These are phyloP conservation scores for Gynostemma pentaphyllum DNA, from an alignment of 306 rosid species.

Conservation along the genomic window DNA sequence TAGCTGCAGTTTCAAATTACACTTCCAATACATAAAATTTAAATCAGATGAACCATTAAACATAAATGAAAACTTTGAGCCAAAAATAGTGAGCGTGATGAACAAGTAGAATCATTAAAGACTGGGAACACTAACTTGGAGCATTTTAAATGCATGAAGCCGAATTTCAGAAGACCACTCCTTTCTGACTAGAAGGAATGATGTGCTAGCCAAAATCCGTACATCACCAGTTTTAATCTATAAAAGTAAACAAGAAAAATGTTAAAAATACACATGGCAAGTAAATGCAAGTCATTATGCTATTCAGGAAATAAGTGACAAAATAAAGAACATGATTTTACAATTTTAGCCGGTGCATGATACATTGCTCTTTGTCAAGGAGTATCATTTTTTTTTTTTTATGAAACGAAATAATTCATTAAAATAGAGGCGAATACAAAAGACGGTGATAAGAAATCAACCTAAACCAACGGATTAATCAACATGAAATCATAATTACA, in stretches of 20 bases:
- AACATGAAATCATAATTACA: no score
- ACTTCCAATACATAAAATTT: background rate
- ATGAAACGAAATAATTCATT: no score
- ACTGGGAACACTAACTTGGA: constrained; percentile 50
- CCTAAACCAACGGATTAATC: no score
- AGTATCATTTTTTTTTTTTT: no score
- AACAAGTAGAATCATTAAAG: background rate
- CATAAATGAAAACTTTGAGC: background rate
- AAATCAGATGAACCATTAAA: background rate
- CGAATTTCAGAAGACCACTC: constrained; percentile 94
- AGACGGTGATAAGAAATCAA: no score
- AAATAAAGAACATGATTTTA: background rate
- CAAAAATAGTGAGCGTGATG: background rate
- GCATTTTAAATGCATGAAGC: constrained; percentile 87
- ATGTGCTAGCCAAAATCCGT: constrained; percentile 56
- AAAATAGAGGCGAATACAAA: no score
- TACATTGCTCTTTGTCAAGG: no score
- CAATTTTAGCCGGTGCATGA: no score
- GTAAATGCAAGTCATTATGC: background rate
- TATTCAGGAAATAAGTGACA: background rate
- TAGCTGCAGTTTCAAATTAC: background rate
- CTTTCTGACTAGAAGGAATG: constrained; percentile 62
- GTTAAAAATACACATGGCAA: background rate
- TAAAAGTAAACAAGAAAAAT: constrained; percentile 16
- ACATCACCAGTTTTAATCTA: constrained; percentile 74